Evolutionary conservation across 2,329 filamentous ascomycete genomes (phyloP).

Genomic region (Fusarium denticulatum): DNA sequence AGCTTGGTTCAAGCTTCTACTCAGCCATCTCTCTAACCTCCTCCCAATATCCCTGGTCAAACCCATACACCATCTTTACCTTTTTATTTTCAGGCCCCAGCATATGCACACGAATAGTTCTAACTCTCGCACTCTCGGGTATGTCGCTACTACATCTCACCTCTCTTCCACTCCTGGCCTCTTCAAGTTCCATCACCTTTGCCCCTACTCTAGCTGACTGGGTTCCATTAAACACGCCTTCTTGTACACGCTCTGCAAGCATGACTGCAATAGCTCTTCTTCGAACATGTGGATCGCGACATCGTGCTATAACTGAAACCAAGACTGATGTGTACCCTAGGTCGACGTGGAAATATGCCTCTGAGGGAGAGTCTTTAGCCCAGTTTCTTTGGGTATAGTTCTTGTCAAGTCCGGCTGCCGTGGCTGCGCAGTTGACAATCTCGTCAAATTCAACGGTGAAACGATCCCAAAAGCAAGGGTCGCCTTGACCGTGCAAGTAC

Average conservation of each 20-base stretch:
- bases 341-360: slow-evolving; percentile 21
- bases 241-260: slow-evolving; percentile 15
- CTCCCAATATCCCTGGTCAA: slow-evolving; percentile 1
- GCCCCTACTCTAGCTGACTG: slow-evolving; percentile 13
- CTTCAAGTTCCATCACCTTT: slow-evolving; percentile 22
- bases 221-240: slow-evolving; percentile 10
- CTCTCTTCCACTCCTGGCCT: background rate
- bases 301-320: slow-evolving; percentile 13
- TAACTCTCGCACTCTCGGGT: background rate
- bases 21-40: slow-evolving; percentile 4
- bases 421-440: background rate
- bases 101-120: slow-evolving; percentile 12
- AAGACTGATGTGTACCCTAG: slow-evolving; percentile 18
- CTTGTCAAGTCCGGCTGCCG: background rate
- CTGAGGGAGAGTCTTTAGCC: background rate
- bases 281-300: slow-evolving; percentile 12
- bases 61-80: slow-evolving; percentile 13
- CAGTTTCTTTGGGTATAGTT: background rate
- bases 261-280: slow-evolving; percentile 14
- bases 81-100: background rate
- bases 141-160: slow-evolving; percentile 12
- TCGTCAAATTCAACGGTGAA: slow-evolving; percentile 8
- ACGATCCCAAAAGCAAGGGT: slow-evolving; percentile 28
- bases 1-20: background rate
- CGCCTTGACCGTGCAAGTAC: slow-evolving; percentile 4